Conservation (phyloP, 805 yeast genomes). For the Wickerhamomyces alni region DNA sequence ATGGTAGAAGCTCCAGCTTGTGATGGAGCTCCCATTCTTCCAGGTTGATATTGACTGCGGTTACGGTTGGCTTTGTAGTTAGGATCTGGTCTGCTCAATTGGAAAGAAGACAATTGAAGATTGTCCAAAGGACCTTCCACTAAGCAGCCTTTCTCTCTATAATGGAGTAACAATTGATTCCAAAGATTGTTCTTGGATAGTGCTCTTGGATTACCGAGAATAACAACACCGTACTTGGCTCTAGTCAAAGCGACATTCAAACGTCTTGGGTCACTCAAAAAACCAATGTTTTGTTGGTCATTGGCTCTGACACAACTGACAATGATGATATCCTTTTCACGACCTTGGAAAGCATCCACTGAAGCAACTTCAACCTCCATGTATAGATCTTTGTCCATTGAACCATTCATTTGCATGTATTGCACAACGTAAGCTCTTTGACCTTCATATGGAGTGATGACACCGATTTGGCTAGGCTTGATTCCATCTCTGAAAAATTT, state of each 20-base stretch:
- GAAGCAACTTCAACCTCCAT: conserved; percentile 80
- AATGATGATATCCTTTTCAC: conserved; percentile 78
- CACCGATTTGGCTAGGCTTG: conserved; percentile 77
- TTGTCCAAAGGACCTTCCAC: conserved; percentile 87
- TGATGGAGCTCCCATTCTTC: conserved; percentile 9
- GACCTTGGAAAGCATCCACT: conserved; percentile 93
- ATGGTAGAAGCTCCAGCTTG: conserved; percentile 14
- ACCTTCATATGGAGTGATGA: conserved; percentile 92
- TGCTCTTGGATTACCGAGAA: conserved; percentile 81
- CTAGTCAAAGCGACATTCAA: conserved; percentile 86
- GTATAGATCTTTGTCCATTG: conserved; percentile 60
- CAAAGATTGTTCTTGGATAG: conserved; percentile 67
- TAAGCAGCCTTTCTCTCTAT: conserved; percentile 76
- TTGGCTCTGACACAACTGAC: conserved; percentile 82
- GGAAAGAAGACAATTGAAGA: conserved; percentile 66
- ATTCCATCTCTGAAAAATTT: conserved; percentile 72
- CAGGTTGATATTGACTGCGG: background rate
- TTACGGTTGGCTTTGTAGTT: conserved; percentile 8
- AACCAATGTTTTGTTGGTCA: conserved; percentile 69
- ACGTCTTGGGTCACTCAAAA: conserved; percentile 79
- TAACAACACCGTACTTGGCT: conserved; percentile 74
- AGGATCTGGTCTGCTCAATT: conserved; percentile 29
- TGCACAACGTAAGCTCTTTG: conserved; percentile 79
- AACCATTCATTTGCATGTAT: conserved; percentile 69
- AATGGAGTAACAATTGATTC: conserved; percentile 73